Conservation (phyloP, 108 stramenopile genomes). For the Fragilariopsis cylindrus region DNA sequence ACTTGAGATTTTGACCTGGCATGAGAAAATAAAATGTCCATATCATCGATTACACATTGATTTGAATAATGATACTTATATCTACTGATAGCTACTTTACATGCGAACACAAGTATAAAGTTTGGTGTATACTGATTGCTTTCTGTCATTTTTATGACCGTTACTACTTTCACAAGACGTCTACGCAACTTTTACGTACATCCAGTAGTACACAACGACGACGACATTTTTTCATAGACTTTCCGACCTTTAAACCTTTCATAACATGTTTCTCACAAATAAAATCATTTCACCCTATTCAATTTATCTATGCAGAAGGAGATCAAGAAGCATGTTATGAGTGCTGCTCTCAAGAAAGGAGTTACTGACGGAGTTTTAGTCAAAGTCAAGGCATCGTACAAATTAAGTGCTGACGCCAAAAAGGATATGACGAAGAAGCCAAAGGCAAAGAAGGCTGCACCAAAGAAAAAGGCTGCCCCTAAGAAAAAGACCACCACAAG, state of each 20-base stretch:
- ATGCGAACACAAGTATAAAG: background rate
- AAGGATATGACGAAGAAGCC: slow-evolving; percentile 48
- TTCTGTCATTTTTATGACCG: slow-evolving; percentile 4
- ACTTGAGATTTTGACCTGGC: no score
- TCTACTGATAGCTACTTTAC: slow-evolving; percentile 8
- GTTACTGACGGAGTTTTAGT: slow-evolving; percentile 62
- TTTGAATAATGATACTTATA: slow-evolving; percentile 7
- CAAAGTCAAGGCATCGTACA: slow-evolving; percentile 74
- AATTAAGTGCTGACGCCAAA: slow-evolving; percentile 67
- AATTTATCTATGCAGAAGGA: slow-evolving; percentile 20
- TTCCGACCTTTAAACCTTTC: background rate
- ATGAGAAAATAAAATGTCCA: no score
- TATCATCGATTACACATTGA: background rate
- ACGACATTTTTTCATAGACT: slow-evolving; percentile 1
- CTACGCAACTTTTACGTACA: slow-evolving; percentile 29
- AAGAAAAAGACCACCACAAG: slow-evolving; percentile 2
- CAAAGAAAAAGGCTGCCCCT: slow-evolving; percentile 12
- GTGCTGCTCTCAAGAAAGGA: slow-evolving; percentile 67
- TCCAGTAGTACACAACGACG: slow-evolving; percentile 27
- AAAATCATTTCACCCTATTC: background rate
- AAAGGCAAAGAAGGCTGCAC: slow-evolving; percentile 19
- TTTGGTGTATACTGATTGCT: background rate
- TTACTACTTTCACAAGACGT: slow-evolving; percentile 19
- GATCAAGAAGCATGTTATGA: slow-evolving; percentile 66
- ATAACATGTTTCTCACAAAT: no score